phyloP scores from a whole-genome alignment of 768 basidiomycete genomes.

The Trametes cubensis region DNA sequence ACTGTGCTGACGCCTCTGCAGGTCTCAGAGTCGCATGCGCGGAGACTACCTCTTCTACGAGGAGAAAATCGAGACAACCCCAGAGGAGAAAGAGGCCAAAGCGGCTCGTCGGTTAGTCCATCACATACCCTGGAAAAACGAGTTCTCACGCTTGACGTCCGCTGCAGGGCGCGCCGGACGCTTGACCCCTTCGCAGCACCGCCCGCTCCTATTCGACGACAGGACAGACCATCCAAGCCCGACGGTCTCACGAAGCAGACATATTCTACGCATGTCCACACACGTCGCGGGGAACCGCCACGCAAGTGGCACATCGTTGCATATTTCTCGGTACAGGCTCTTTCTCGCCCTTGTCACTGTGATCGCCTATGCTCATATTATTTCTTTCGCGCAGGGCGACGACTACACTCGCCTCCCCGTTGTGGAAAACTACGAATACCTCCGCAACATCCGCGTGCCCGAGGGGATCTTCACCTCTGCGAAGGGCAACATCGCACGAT shows the following conservation, averaged over 20 bases:
- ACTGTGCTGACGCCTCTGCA: constrained; percentile 31
- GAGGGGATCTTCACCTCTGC: constrained; percentile 74
- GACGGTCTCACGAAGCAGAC: constrained; percentile 87
- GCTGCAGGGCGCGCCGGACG: constrained; percentile 54
- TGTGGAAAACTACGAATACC: constrained; percentile 74
- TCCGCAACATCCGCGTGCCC: constrained; percentile 67
- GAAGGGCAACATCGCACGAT: constrained; percentile 44
- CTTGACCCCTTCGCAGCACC: constrained; percentile 61
- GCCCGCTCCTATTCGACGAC: constrained; percentile 65
- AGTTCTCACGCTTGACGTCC: constrained; percentile 19
- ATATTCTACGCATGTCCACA: constrained; percentile 74
- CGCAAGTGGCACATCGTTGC: constrained; percentile 86
- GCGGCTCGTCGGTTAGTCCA: constrained; percentile 68
- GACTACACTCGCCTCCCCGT: constrained; percentile 73
- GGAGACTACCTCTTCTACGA: constrained; percentile 85
- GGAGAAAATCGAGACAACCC: constrained; percentile 79
- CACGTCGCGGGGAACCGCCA: constrained; percentile 57
- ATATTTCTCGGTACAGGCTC: constrained; percentile 64
- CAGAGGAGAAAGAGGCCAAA: constrained; percentile 78
- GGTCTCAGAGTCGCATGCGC: constrained; percentile 86
- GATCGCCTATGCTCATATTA: constrained; percentile 6
- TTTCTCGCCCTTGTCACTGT: constrained; percentile 8
- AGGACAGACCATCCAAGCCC: constrained; percentile 76
- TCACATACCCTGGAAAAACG: background rate
- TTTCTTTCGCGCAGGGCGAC: constrained; percentile 48